phyloP scores from a whole-genome alignment of 2,329 filamentous ascomycete genomes.

The Catunica adiposa region DNA sequence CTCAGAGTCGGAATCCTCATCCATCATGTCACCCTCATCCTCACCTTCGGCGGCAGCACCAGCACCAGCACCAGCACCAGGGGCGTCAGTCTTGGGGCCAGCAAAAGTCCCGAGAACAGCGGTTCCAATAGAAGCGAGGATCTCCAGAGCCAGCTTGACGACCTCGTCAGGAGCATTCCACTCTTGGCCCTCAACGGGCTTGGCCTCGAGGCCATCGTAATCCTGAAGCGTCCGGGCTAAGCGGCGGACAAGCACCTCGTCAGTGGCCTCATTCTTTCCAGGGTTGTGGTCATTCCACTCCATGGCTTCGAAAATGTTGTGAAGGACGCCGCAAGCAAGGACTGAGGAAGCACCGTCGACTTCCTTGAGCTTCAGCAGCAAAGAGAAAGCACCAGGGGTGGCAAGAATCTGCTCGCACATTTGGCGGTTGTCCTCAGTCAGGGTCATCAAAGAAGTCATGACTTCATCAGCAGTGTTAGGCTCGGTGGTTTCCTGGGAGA shows the following conservation, averaged over 20 bases:
- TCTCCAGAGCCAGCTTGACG: slow-evolving; percentile 40
- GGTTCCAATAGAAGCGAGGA: slow-evolving; percentile 48
- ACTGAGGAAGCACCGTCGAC: slow-evolving; percentile 33
- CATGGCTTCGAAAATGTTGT: slow-evolving; percentile 42
- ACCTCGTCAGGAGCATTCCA: slow-evolving; percentile 30
- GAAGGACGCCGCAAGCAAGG: slow-evolving; percentile 42
- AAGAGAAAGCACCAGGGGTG: slow-evolving; percentile 33
- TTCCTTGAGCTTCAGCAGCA: slow-evolving; percentile 32
- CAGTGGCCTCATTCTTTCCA: slow-evolving; percentile 31
- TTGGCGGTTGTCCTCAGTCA: slow-evolving; percentile 42
- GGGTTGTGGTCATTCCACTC: slow-evolving; percentile 36
- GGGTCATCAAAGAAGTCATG: slow-evolving; percentile 32
- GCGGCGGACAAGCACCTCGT: slow-evolving; percentile 32
- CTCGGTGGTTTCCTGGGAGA: slow-evolving; percentile 25
- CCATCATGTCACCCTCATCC: slow-evolving; percentile 20
- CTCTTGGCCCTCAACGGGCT: slow-evolving; percentile 11
- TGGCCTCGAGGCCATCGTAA: slow-evolving; percentile 11
- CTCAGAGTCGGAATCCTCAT: slow-evolving; percentile 19
- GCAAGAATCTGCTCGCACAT: slow-evolving; percentile 37
- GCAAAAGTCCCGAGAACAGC: slow-evolving; percentile 35
- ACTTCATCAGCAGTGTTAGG: slow-evolving; percentile 28
- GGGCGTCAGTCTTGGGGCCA: slow-evolving; percentile 1
- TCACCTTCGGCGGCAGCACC: slow-evolving; percentile 21
- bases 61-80: slow-evolving; percentile 15
- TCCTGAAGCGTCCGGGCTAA: slow-evolving; percentile 26